A percentile compares a stretch with the other conserved stretches of the same genome.
Conservation (phyloP, 768 basidiomycete species). For the Collybiopsis luxurians region DNA sequence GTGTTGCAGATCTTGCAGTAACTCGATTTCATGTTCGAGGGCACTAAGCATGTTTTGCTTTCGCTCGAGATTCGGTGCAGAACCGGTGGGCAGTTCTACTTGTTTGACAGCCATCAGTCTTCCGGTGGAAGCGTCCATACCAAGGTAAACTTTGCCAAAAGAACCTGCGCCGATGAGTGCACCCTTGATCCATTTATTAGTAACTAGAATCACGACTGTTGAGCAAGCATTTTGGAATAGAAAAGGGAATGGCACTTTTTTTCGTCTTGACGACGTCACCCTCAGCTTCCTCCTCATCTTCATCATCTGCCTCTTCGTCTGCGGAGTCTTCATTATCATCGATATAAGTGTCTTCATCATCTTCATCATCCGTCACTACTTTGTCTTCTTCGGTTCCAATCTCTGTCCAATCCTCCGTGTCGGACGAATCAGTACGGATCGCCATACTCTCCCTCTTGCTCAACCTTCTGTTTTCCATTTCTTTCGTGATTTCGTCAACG, state of each 20-base stretch:
- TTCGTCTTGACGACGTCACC: slow-evolving; percentile 26
- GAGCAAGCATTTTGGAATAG: neutral
- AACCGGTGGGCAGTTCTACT: slow-evolving; percentile 86
- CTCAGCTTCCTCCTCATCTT: slow-evolving; percentile 47
- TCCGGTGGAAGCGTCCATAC: slow-evolving; percentile 90
- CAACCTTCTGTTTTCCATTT: slow-evolving; percentile 76
- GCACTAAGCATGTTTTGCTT: slow-evolving; percentile 93
- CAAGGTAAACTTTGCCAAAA: slow-evolving; percentile 93
- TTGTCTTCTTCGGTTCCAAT: slow-evolving; percentile 53
- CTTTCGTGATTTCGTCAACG: slow-evolving; percentile 96
- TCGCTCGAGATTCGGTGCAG: slow-evolving; percentile 84
- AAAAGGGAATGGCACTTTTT: slow-evolving; percentile 38
- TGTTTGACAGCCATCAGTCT: slow-evolving; percentile 97
- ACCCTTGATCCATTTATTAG: slow-evolving; percentile 96
- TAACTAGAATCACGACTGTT: slow-evolving; percentile 23
- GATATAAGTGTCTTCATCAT: slow-evolving; percentile 27
- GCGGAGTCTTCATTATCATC: slow-evolving; percentile 47
- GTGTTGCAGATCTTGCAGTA: slow-evolving; percentile 89
- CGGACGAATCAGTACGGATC: slow-evolving; percentile 34
- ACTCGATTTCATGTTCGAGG: slow-evolving; percentile 90
- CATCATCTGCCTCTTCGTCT: slow-evolving; percentile 48
- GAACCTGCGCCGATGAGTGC: slow-evolving; percentile 94
- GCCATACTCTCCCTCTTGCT: slow-evolving; percentile 57
- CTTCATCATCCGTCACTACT: slow-evolving; percentile 30
- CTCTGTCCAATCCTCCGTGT: slow-evolving; percentile 71